phyloP scores from a whole-genome alignment of 2,329 filamentous ascomycete species.

The Sarocladium oryzae region DNA sequence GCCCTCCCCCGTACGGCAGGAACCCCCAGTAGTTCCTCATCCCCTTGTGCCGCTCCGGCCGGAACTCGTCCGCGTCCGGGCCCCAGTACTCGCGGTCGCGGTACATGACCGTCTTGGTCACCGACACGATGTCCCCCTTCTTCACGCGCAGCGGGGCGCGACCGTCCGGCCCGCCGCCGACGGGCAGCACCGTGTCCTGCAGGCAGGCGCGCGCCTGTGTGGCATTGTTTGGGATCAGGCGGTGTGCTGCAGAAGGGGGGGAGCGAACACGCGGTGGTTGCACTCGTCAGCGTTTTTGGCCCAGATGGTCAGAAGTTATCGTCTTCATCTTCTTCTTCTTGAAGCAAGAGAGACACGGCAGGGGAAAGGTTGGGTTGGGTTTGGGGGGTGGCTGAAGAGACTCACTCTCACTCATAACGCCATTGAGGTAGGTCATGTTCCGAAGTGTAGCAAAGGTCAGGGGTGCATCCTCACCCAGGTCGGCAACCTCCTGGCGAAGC shows the following conservation, averaged over 20 bases:
- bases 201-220: slow-evolving; percentile 12
- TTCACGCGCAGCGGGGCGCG: slow-evolving; percentile 39
- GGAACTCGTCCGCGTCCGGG: slow-evolving; percentile 33
- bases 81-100: slow-evolving; percentile 34
- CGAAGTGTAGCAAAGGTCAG: slow-evolving; percentile 14
- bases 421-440: slow-evolving; percentile 12
- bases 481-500: slow-evolving; percentile 12
- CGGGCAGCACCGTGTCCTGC: slow-evolving; percentile 40
- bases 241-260: slow-evolving; percentile 12
- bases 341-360: too few relatives aligned
- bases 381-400: too few relatives aligned
- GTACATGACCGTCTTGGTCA: slow-evolving; percentile 18
- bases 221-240: slow-evolving; percentile 14
- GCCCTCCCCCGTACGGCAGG: slow-evolving; percentile 16
- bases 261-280: too few relatives aligned
- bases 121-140: slow-evolving; percentile 38
- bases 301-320: too few relatives aligned
- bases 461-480: slow-evolving; percentile 11
- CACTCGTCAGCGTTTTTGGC: too few relatives aligned
- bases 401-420: slow-evolving; percentile 14
- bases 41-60: slow-evolving; percentile 31
- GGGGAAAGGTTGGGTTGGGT: too few relatives aligned
- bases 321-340: too few relatives aligned
- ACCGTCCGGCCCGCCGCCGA: slow-evolving; percentile 42
- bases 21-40: slow-evolving; percentile 15